Evolutionary conservation across 2,329 filamentous ascomycete genomes (phyloP), one percentile per base, ranked within the genome.

Genomic region (Zalaria sp.): DNA sequence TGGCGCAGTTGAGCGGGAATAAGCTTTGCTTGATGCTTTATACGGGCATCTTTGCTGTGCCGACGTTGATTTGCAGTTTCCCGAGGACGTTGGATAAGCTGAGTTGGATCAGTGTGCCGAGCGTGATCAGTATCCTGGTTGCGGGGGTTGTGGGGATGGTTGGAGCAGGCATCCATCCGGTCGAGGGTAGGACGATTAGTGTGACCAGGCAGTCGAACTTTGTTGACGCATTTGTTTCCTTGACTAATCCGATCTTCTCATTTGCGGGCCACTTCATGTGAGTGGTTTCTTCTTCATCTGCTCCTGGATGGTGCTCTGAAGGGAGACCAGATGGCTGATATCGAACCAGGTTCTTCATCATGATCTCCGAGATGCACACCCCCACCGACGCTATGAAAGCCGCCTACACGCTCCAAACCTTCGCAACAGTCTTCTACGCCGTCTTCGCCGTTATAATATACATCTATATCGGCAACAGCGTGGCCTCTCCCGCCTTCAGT

Each of bases 161-260:
- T 9, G 71, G 67, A 2, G 67, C 69, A 0, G 67, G 68, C 6
- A 51, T 60, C 4, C 54, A 62, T 38, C 67, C 68, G 0, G 56
- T 59, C 4, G 50, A 53, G 0, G 53, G 55, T 3, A 56, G 65
- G 5, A 47, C 59, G 4, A 54, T 72, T 37, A 54, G 57, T n/a
- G 56, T 64, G 3, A 54, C 59, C 0, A 53, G 58, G 5, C 51
- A 59, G 0, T 64, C 57, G 31, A 43, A 58, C 43, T 71, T 69
- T 47, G 62, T 62, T 25, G 53, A 58, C 1, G 67, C 66, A 1
- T 71, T 71, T 42, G 57, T 68, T 39, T 61, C 57, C 27, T 62
- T 72, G 40, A 71, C 66, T 8, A 72, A 73, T 47, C 68, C 69
- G 1, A 68, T 72, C 0, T 73, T 73, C 45, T 62, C 68, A 0